These are phyloP conservation scores for Acer saccharum DNA, from an alignment of 345 rosid genomes.

Conservation along the genomic window DNA sequence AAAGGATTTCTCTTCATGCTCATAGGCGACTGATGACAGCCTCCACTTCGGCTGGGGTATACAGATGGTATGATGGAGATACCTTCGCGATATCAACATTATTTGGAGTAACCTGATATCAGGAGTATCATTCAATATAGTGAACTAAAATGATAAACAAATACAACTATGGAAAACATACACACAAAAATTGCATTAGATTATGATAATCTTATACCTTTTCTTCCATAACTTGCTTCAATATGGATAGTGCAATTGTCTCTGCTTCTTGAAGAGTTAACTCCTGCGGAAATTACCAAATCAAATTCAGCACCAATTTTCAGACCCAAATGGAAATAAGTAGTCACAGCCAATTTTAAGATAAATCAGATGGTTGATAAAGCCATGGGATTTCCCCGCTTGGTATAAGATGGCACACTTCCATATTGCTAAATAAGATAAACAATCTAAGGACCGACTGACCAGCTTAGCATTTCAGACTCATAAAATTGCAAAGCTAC, in stretches of 20 bases:
- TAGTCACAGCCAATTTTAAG: background rate
- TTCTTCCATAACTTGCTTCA: conserved; percentile 99
- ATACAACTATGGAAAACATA: too few relatives aligned
- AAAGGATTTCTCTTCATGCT: conserved; percentile 16
- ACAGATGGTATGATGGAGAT: conserved; percentile 82
- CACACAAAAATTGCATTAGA: background rate
- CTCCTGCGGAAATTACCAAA: conserved; percentile 44
- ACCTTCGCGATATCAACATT: conserved; percentile 95
- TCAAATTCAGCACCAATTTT: background rate
- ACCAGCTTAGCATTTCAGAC: background rate
- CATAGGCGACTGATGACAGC: conserved; percentile 82
- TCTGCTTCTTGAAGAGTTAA: conserved; percentile 86
- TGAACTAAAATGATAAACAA: background rate
- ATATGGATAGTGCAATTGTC: conserved; percentile 80
- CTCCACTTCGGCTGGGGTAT: conserved; percentile 92
- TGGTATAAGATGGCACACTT: background rate
- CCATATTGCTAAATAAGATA: background rate
- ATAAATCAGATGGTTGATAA: background rate
- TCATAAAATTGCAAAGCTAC: background rate
- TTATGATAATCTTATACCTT: conserved; percentile 48
- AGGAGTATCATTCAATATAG: background rate
- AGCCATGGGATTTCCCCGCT: background rate
- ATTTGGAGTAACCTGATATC: conserved; percentile 82
- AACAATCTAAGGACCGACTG: background rate
- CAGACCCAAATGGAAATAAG: background rate